Conservation (phyloP, 768 basidiomycete genomes). For the Boletus rex-veris region DNA sequence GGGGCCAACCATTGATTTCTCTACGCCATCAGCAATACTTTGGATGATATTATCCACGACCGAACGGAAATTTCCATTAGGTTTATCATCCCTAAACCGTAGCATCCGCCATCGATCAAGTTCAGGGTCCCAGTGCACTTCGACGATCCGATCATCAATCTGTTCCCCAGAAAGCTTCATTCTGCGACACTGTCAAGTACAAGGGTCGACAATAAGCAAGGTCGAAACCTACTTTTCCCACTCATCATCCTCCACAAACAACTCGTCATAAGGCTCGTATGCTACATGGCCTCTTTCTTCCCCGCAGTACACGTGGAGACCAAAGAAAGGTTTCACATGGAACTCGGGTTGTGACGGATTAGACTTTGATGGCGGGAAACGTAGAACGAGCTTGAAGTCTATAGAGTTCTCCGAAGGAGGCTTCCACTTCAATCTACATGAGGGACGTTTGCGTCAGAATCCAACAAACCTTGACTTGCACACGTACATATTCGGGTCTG, state of each 20-base stretch:
- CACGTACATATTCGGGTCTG: conserved; percentile 87
- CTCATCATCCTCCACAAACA: conserved; percentile 84
- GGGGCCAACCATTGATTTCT: conserved; percentile 71
- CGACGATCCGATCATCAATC: conserved; percentile 89
- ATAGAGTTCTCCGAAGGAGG: conserved; percentile 97
- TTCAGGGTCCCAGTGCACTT: conserved; percentile 85
- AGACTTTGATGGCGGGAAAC: conserved; percentile 69
- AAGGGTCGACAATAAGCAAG: background rate
- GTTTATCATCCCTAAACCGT: conserved; percentile 94
- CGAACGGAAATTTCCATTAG: conserved; percentile 80
- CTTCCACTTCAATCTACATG: conserved; percentile 91
- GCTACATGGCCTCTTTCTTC: conserved; percentile 48
- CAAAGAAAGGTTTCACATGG: conserved; percentile 79
- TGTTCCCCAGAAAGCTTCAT: conserved; percentile 84
- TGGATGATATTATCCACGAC: conserved; percentile 87
- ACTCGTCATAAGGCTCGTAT: conserved; percentile 82
- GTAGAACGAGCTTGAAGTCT: conserved; percentile 94
- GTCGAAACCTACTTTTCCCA: conserved; percentile 78
- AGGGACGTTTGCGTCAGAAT: background rate
- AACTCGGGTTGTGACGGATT: conserved; percentile 69
- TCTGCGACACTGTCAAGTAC: conserved; percentile 39
- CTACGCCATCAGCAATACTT: conserved; percentile 92
- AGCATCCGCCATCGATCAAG: conserved; percentile 78
- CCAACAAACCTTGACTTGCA: conserved; percentile 46
- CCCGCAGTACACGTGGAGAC: conserved; percentile 81